Base-by-base conservation (phyloP, 1,284 basidiomycete genomes). In the Malassezia yamatoensis region DNA sequence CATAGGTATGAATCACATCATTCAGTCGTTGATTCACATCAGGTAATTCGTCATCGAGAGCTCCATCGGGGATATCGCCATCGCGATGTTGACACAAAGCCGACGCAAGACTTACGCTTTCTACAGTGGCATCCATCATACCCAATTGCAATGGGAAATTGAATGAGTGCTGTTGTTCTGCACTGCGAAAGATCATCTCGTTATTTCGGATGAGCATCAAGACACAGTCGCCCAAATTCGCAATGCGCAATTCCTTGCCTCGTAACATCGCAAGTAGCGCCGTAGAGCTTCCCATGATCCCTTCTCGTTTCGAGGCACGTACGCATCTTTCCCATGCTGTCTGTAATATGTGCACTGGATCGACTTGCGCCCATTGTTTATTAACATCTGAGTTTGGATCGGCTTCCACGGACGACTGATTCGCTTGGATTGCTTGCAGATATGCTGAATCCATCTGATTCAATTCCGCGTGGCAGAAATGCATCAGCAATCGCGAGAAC, bases 141-240 rank as follows among this genome's bases (percentile, higher is more conserved):
- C 88, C 88, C 1, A 94, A 81, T 75, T 91, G 88, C 6, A 87
- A 81, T 0, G 89, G 90, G 44, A 87, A 90, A 75, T 96, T 96
- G 78, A 94, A 93, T 70, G 85, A 78, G 81, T 90, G 91, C 82
- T 91, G 91, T 85, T 94, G 93, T 77, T 96, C 91, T 53, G 87
- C 82, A 43, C 84, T 88, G 39, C 90, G 81, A 83, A 90, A 94
- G 3, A 85, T 83, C 39, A 93, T 81, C 59, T 83, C 80, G 13
- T 86, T 84, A 4, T 81, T 81, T 6, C 89, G 81, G 29, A 94
- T 83, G 39, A 93, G 80, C 80, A 89, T 85, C 20, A 87, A 83
- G 11, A 70, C 68, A 71, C 88, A 93, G 74, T 96, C 91, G 18
- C 91, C 91, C 8, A 96, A 76, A 68, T 96, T 90, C 1, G 90